Evolutionary conservation across 257 asterid species (phyloP).

Genomic region (Leonotis leonurus): DNA sequence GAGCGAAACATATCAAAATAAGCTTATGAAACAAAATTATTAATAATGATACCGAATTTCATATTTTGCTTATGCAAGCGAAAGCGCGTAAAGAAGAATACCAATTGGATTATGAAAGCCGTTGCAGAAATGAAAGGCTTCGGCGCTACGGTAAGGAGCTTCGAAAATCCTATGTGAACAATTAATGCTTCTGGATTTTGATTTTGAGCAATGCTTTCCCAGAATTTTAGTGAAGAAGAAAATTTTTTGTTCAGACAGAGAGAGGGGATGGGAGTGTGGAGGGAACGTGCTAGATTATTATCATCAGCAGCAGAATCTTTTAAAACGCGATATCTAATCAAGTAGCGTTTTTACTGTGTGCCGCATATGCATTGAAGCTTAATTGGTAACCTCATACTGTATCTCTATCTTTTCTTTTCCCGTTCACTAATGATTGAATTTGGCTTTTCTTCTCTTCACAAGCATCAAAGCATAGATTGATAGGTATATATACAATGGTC

Average conservation of each 20-base stretch:
- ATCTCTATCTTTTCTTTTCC: no score
- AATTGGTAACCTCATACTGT: no score
- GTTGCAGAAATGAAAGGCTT: slow-evolving; percentile 3
- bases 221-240: neutral
- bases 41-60: neutral
- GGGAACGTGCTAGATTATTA: slow-evolving; percentile 38
- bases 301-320: slow-evolving; percentile 8
- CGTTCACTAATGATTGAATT: no score
- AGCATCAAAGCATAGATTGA: no score
- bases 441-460: no score
- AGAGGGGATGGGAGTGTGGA: slow-evolving; percentile 48
- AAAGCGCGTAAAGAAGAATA: slow-evolving; percentile 3
- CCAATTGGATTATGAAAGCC: slow-evolving; percentile 11
- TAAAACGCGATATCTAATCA: neutral
- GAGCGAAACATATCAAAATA: neutral
- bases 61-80: neutral
- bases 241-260: no score
- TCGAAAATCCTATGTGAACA: neutral
- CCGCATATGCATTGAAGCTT: no score
- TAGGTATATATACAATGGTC: no score
- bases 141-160: slow-evolving; percentile 8
- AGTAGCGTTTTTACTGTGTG: neutral
- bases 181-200: no score
- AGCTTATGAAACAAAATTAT: neutral
- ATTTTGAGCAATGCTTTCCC: neutral